A percentile compares a stretch with the other conserved stretches of the same genome.
Conservation (phyloP, 2,329 filamentous ascomycete genomes). For the Huntiella moniliformis region DNA sequence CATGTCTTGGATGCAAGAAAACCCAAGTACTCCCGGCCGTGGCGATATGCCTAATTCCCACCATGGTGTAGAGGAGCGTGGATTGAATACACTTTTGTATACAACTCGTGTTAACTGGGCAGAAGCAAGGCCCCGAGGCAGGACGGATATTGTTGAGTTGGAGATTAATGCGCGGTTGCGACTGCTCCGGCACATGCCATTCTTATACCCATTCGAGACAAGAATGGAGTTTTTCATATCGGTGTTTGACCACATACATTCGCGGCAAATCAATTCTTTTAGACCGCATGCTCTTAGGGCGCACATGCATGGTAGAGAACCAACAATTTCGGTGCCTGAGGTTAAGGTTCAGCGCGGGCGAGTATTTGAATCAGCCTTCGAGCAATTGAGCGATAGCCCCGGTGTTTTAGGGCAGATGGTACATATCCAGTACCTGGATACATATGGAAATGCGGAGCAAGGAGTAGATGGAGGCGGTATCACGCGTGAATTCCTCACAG, state of each 20-base stretch:
- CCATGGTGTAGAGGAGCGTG: no score
- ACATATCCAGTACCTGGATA: slow-evolving; percentile 87
- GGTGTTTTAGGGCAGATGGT: slow-evolving; percentile 85
- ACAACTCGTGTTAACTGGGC: no score
- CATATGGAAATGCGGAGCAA: slow-evolving; percentile 70
- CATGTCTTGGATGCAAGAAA: no score
- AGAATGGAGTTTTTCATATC: slow-evolving; percentile 84
- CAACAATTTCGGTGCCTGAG: slow-evolving; percentile 7
- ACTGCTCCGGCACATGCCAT: slow-evolving; percentile 88
- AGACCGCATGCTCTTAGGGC: no score
- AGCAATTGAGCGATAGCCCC: slow-evolving; percentile 63
- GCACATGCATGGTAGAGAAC: slow-evolving; percentile 22
- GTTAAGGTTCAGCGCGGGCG: slow-evolving; percentile 31
- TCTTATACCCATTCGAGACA: slow-evolving; percentile 83
- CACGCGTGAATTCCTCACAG: slow-evolving; percentile 90
- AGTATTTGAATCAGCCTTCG: slow-evolving; percentile 74
- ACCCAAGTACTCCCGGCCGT: no score
- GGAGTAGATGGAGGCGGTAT: slow-evolving; percentile 95
- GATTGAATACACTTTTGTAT: no score
- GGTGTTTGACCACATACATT: slow-evolving; percentile 63
- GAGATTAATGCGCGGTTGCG: slow-evolving; percentile 66
- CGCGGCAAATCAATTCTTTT: slow-evolving; percentile 27
- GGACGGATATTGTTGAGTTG: background rate
- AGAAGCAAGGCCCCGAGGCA: background rate
- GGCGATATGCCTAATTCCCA: no score